A percentile compares a stretch with the other conserved stretches of the same genome.
Conservation (phyloP, 371 early-diverging fungal genomes). For the Dinochytrium kinnereticum region DNA sequence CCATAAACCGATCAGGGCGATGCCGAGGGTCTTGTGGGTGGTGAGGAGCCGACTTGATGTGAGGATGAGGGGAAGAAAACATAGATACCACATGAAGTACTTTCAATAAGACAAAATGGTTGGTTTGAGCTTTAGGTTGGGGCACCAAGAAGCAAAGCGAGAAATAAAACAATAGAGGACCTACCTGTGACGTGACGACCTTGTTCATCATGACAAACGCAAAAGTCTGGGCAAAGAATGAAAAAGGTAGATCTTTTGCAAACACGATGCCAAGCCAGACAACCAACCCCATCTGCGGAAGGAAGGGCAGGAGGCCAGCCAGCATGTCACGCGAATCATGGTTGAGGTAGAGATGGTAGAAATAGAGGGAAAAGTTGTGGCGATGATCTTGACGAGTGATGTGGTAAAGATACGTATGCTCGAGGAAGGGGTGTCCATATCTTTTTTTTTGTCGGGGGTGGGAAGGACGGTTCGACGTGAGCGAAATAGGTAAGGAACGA, state of each 20-base stretch:
- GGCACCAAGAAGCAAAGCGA: too few species aligned
- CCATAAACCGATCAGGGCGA: conserved; percentile 72
- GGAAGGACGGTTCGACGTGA: neutral
- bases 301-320: conserved; percentile 67
- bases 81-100: conserved; percentile 99
- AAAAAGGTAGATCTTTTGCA: conserved; percentile 78
- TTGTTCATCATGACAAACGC: conserved; percentile 96
- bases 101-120: conserved; percentile 28
- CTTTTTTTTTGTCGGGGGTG: too few species aligned
- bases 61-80: conserved; percentile 84
- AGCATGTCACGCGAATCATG: conserved; percentile 35
- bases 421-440: conserved; percentile 85
- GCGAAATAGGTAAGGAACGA: neutral
- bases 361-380: conserved; percentile 97
- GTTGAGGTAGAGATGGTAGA: conserved; percentile 87
- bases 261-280: conserved; percentile 49
- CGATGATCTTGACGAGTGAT: conserved; percentile 94
- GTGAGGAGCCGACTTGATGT: conserved; percentile 66
- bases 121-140: too few species aligned
- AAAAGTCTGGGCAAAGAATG: conserved; percentile 91
- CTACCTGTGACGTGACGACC: conserved; percentile 96
- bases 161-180: neutral
- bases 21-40: conserved; percentile 57
- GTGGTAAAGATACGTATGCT: conserved; percentile 94
- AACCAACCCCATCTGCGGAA: conserved; percentile 76